Conservation (phyloP, 805 yeast species). For the Candida nitratophila region DNA sequence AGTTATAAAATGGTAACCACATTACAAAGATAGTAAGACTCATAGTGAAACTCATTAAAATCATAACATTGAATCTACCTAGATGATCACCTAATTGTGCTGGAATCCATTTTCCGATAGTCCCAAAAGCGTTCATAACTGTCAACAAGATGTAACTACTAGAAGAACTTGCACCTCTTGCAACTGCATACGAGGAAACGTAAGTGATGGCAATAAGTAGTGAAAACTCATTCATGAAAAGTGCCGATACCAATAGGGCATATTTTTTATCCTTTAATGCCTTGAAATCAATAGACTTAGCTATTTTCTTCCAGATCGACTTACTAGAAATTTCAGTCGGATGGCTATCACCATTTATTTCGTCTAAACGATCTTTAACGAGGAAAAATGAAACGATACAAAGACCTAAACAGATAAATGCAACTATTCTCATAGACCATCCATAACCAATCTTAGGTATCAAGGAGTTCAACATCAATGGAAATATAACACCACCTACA, state of each 20-base stretch:
- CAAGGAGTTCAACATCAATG: conserved; percentile 42
- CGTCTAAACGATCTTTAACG: conserved; percentile 33
- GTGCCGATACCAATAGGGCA: conserved; percentile 32
- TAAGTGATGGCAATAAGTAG: conserved; percentile 41
- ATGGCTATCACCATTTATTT: conserved; percentile 7
- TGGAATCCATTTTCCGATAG: conserved; percentile 27
- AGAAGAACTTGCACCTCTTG: conserved; percentile 36
- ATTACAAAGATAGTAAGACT: conserved; percentile 39
- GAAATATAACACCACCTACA: conserved; percentile 46
- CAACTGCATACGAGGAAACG: conserved; percentile 46
- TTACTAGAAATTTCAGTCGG: conserved; percentile 15
- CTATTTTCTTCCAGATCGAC: conserved; percentile 10
- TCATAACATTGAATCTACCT: conserved; percentile 49
- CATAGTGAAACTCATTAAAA: conserved; percentile 39
- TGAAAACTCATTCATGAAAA: conserved; percentile 40
- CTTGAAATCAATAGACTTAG: conserved; percentile 30
- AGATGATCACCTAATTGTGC: conserved; percentile 27
- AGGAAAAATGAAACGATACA: conserved; percentile 28
- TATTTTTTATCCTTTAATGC: conserved; percentile 31
- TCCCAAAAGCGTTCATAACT: conserved; percentile 38
- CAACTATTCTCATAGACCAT: conserved; percentile 51
- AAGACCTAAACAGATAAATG: conserved; percentile 37
- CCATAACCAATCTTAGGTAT: conserved; percentile 42
- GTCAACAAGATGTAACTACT: conserved; percentile 42
- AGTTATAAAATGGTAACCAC: conserved; percentile 53